Percentiles rank a stretch among this genome's conserved stretches.
Evolutionary conservation across 2,329 filamentous ascomycete genomes (phyloP).

Genomic region (Didymella pinodella): DNA sequence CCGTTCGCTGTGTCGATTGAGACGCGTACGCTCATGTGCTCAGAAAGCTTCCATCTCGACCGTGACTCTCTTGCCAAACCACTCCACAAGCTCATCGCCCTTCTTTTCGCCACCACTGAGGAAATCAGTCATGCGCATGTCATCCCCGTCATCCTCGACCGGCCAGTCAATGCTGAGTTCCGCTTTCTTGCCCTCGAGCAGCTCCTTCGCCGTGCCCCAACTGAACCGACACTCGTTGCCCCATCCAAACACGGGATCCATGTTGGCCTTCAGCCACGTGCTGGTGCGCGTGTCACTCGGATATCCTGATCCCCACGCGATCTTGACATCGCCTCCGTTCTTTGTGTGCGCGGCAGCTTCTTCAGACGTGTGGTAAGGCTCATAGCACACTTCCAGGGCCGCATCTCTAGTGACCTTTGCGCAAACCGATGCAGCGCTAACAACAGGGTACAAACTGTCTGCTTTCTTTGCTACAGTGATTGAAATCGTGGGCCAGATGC

Average conservation of each 20-base stretch:
- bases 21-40: neutral
- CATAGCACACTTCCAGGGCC: constrained; percentile 81
- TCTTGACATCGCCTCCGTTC: constrained; percentile 46
- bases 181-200: constrained; percentile 78
- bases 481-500: constrained; percentile 75
- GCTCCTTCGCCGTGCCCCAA: constrained; percentile 93
- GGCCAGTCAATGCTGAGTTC: constrained; percentile 86
- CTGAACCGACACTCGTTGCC: constrained; percentile 91
- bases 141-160: constrained; percentile 73
- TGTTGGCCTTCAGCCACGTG: constrained; percentile 81
- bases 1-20: neutral
- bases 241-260: constrained; percentile 96
- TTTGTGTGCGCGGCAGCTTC: constrained; percentile 37
- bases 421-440: constrained; percentile 91
- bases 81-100: constrained; percentile 74
- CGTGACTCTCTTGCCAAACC: constrained; percentile 80
- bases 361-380: constrained; percentile 53
- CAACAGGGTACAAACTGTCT: constrained; percentile 89
- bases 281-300: constrained; percentile 85
- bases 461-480: constrained; percentile 73
- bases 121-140: constrained; percentile 77
- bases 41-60: constrained; percentile 77
- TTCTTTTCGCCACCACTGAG: constrained; percentile 61
- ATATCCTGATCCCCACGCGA: constrained; percentile 89
- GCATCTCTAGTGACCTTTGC: constrained; percentile 96